These are phyloP conservation scores for Pseudocercospora fuligena DNA, from an alignment of 2,329 filamentous ascomycete species.

Conservation along the genomic window DNA sequence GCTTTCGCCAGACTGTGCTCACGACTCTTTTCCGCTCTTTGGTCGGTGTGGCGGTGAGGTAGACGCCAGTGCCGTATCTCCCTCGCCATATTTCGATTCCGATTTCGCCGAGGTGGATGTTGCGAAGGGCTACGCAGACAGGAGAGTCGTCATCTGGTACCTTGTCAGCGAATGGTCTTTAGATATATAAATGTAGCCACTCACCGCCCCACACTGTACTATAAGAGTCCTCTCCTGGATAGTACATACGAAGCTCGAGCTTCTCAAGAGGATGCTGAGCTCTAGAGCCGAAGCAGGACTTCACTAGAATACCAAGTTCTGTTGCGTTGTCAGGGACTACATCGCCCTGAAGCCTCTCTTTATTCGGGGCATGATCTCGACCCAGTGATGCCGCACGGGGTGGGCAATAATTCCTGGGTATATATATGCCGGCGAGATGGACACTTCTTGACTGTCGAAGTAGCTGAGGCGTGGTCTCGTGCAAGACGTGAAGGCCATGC, in stretches of 20 bases:
- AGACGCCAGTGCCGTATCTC: slow-evolving; percentile 39
- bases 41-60: slow-evolving; percentile 31
- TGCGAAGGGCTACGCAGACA: slow-evolving; percentile 43
- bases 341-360: slow-evolving; percentile 27
- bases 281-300: slow-evolving; percentile 38
- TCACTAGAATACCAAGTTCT: slow-evolving; percentile 42
- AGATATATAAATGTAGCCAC: neutral
- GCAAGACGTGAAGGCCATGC: slow-evolving; percentile 47
- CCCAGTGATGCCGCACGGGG: slow-evolving; percentile 29
- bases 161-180: neutral
- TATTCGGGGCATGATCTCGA: slow-evolving; percentile 1
- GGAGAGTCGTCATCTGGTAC: slow-evolving; percentile 43
- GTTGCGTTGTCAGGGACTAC: slow-evolving; percentile 32
- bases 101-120: slow-evolving; percentile 46
- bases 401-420: slow-evolving; percentile 26
- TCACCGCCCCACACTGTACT: slow-evolving; percentile 42
- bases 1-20: slow-evolving; percentile 39
- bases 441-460: slow-evolving; percentile 47
- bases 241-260: slow-evolving; percentile 48
- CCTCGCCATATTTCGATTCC: slow-evolving; percentile 43
- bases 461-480: slow-evolving; percentile 45
- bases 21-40: slow-evolving; percentile 31
- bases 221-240: slow-evolving; percentile 46
- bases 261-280: slow-evolving; percentile 35
- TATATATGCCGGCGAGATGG: slow-evolving; percentile 48